Base-by-base conservation (phyloP, 164 flowering plant species). In the Saururus chinensis region DNA sequence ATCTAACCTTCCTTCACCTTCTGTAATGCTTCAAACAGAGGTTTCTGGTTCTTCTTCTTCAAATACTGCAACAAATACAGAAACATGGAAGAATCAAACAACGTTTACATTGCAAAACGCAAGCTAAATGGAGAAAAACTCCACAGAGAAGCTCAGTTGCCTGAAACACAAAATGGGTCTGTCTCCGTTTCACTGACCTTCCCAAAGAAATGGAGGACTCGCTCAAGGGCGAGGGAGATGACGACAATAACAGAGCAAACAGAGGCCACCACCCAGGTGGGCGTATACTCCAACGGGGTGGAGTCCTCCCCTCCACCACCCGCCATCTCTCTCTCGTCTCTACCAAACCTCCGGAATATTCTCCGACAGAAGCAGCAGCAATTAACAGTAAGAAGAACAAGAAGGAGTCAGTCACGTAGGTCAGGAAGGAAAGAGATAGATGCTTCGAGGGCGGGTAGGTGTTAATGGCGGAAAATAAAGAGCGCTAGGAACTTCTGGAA, bases 1-100 rank as follows among this genome's bases (percentile, higher is more conserved):
- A 8, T 17, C 20, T 14, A 12, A 89, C 97, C 97, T 82, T 86
- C 97, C 75, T 90, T 87, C 42, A 90, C 70, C 66, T 90, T 90
- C 73, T 79, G 85, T 22, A 90, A 57, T 20, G 97, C 95, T 73
- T 87, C 83, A 64, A 56, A 82, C 8, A 90, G 85, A 10, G 88
- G 82, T 62, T 82, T 85, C 69, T 84, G 87, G n/a, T 82, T 60
- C 70, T 83, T 83, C 66, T 53, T 80, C 82, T 86, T 81, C 71
- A 86, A 55, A 51, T 52, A 68, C 96, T 87, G 82, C 60, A 60
- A 45, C 17, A 11, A 30, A 30, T 30, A 30, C 37, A 30, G 7
- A 64, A 51, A 9, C 42, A 24, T 21, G 40, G 23, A 5, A 42
- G 30, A 30, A 5, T 20, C 25, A 40, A 30, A 53, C n/a, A 37